Percentiles rank a stretch among this genome's conserved stretches.
Conservation (phyloP, 2,329 filamentous ascomycete genomes). For the Parastagonospora avenae region DNA sequence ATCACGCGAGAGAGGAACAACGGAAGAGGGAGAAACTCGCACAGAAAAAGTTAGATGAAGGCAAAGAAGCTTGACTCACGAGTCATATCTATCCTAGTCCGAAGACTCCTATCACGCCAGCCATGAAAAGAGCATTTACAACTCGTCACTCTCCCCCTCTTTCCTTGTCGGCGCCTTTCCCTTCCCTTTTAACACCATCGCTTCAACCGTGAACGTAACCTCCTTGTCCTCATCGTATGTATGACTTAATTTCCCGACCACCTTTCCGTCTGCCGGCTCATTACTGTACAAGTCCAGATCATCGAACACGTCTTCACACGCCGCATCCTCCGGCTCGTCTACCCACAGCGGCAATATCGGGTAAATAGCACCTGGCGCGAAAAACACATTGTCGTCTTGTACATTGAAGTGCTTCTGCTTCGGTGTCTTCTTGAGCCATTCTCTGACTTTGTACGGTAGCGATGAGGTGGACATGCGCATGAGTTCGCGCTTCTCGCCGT, state of each 20-base stretch:
- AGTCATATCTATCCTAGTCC: neutral
- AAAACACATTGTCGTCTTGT: slow-evolving; percentile 54
- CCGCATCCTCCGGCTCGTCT: slow-evolving; percentile 45
- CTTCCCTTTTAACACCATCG: slow-evolving; percentile 27
- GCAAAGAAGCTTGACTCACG: slow-evolving; percentile 5
- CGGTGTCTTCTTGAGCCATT: slow-evolving; percentile 57
- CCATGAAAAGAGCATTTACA: slow-evolving; percentile 13
- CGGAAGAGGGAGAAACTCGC: slow-evolving; percentile 26
- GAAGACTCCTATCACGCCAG: neutral
- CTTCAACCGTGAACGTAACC: slow-evolving; percentile 40
- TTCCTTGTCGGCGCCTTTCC: slow-evolving; percentile 14
- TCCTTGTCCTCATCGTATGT: slow-evolving; percentile 30
- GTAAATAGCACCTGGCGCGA: slow-evolving; percentile 60
- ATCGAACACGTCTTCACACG: slow-evolving; percentile 49
- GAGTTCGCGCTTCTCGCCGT: slow-evolving; percentile 56
- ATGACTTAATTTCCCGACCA: slow-evolving; percentile 36
- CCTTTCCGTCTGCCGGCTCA: slow-evolving; percentile 35
- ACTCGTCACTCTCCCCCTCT: slow-evolving; percentile 25
- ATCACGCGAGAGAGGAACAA: slow-evolving; percentile 44
- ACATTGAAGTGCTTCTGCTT: slow-evolving; percentile 48
- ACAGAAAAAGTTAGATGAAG: slow-evolving; percentile 2
- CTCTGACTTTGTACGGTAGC: slow-evolving; percentile 48
- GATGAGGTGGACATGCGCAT: slow-evolving; percentile 55
- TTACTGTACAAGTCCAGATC: slow-evolving; percentile 39
- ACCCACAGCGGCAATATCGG: slow-evolving; percentile 58